Evolutionary conservation across 345 rosid species (phyloP).

Genomic region (Kernera saxatilis): DNA sequence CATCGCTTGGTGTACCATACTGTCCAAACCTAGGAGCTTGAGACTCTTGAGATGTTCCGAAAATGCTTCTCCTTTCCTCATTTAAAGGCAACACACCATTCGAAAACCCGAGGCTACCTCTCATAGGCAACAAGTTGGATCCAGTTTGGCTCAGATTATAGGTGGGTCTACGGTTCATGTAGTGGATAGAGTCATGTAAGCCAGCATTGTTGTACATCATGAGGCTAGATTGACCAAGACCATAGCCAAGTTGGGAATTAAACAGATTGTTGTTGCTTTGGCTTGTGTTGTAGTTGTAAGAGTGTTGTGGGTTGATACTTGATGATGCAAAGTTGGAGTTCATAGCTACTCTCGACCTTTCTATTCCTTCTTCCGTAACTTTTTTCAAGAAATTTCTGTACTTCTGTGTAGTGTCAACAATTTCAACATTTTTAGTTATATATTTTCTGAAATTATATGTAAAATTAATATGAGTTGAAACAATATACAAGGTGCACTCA

Average conservation of each 20-base stretch:
- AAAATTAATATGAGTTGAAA: not conserved
- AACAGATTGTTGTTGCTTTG: not conserved
- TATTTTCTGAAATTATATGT: not conserved
- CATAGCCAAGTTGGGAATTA: not conserved
- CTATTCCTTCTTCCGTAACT: conserved; percentile 12
- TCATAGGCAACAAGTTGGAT: not conserved
- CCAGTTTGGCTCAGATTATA: not conserved
- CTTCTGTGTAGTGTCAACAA: conserved; percentile 40
- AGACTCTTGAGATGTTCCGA: not conserved
- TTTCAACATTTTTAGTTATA: not conserved
- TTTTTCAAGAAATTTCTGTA: conserved; percentile 40
- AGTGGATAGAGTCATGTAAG: not conserved
- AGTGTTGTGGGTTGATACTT: not conserved
- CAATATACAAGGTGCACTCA: not conserved
- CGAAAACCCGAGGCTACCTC: not conserved
- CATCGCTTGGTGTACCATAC: not conserved
- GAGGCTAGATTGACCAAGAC: conserved; percentile 1
- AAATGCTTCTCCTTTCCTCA: not conserved
- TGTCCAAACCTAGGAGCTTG: not conserved
- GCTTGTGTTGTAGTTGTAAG: not conserved
- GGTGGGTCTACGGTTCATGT: not conserved
- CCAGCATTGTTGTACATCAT: not conserved
- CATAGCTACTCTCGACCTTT: not conserved
- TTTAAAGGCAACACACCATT: not conserved
- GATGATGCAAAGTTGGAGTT: conserved; percentile 25